Conservation (phyloP, 2,329 filamentous ascomycete species). For the Pseudocercospora fijiensis region DNA sequence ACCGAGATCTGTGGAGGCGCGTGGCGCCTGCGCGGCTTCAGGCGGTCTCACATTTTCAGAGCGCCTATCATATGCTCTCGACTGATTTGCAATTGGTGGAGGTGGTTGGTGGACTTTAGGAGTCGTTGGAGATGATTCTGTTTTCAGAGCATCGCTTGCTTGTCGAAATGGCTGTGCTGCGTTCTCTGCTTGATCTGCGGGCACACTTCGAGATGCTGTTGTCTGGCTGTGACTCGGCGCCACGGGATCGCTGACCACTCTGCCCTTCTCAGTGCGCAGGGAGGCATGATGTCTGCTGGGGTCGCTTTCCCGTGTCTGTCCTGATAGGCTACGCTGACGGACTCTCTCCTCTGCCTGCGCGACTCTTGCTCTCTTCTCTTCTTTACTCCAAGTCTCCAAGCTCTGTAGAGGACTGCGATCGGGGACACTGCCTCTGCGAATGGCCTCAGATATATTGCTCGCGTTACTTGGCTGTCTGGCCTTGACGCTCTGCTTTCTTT, state of each 20-base stretch:
- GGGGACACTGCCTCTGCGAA: slow-evolving; percentile 60
- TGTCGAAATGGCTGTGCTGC: slow-evolving; percentile 17
- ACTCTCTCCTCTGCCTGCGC: slow-evolving; percentile 76
- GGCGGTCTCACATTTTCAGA: not conserved
- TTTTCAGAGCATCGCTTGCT: slow-evolving; percentile 27
- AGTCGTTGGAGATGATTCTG: slow-evolving; percentile 14
- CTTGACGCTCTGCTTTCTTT: slow-evolving; percentile 15
- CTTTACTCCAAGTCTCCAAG: slow-evolving; percentile 91
- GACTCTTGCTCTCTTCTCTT: slow-evolving; percentile 84
- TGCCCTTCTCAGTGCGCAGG: slow-evolving; percentile 27
- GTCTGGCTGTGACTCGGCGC: slow-evolving; percentile 20
- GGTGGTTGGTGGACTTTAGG: slow-evolving; percentile 5
- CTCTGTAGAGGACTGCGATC: slow-evolving; percentile 90
- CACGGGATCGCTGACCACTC: slow-evolving; percentile 32
- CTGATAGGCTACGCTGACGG: slow-evolving; percentile 52
- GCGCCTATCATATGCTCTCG: slow-evolving; percentile 16
- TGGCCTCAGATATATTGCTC: slow-evolving; percentile 23
- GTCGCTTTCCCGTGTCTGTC: slow-evolving; percentile 19
- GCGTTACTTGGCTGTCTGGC: slow-evolving; percentile 27
- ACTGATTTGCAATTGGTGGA: slow-evolving; percentile 16
- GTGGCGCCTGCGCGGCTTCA: not conserved
- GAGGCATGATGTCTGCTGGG: slow-evolving; percentile 21
- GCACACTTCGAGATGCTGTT: slow-evolving; percentile 13
- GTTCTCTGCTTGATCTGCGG: slow-evolving; percentile 19
- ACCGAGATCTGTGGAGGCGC: slow-evolving; percentile 17